Evolutionary conservation across 345 rosid species (phyloP).

Genomic region (Citrus cavaleriei): DNA sequence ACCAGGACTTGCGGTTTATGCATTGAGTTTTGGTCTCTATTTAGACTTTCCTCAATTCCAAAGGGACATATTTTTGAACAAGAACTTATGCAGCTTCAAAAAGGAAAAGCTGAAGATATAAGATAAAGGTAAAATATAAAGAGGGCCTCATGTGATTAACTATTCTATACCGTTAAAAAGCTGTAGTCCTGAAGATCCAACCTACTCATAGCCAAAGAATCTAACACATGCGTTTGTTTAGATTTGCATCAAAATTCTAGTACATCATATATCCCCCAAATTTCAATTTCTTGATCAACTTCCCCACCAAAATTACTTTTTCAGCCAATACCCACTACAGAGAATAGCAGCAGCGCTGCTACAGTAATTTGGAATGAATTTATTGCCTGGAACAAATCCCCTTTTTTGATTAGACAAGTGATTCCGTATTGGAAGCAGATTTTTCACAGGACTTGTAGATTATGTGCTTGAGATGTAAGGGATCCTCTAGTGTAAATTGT

Average conservation of each 20-base stretch:
- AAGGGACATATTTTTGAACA: not conserved
- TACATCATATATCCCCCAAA: constrained; percentile 19
- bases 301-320: not conserved
- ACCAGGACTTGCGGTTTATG: not conserved
- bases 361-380: not conserved
- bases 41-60: not conserved
- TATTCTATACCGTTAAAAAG: constrained; percentile 19
- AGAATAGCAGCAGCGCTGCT: not conserved
- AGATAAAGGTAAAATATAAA: not conserved
- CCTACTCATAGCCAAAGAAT: constrained; percentile 32
- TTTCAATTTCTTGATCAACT: not conserved
- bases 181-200: constrained; percentile 18
- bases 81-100: not conserved
- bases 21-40: not conserved
- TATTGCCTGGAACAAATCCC: constrained; percentile 9
- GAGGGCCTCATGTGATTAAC: constrained; percentile 23
- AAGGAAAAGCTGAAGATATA: constrained; percentile 1
- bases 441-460: not conserved
- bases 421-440: not conserved
- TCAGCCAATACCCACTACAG: not conserved
- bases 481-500: not conserved
- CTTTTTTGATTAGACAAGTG: not conserved
- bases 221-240: constrained; percentile 37
- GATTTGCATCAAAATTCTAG: constrained; percentile 22
- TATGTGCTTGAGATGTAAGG: not conserved